phyloP scores from a whole-genome alignment of 306 rosid genomes.

The Vigna reflexopilosa region DNA sequence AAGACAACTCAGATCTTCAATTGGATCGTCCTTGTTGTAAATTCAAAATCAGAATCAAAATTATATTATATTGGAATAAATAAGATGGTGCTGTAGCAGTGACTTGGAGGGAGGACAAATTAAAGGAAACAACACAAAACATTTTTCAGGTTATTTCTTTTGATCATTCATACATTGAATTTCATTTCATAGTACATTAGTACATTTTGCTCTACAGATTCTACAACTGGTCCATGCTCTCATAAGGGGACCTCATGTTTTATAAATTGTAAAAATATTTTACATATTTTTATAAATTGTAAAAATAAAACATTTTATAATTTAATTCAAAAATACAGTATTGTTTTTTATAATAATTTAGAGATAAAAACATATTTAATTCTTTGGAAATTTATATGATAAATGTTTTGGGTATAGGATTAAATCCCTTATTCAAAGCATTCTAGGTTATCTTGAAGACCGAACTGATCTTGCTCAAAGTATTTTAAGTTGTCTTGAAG shows the following conservation, averaged over 20 bases:
- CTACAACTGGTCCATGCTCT: neutral
- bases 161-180: neutral
- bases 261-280: too few species aligned
- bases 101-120: neutral
- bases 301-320: too few species aligned
- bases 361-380: too few species aligned
- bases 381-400: too few species aligned
- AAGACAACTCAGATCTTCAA: slow-evolving; percentile 35
- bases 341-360: too few species aligned
- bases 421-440: too few species aligned
- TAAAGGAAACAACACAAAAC: neutral
- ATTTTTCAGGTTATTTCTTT: neutral
- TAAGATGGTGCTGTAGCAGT: neutral
- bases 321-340: too few species aligned
- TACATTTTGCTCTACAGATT: neutral
- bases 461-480: too few species aligned
- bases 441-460: too few species aligned
- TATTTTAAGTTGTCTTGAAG: too few species aligned
- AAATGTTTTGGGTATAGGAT: too few species aligned
- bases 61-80: neutral
- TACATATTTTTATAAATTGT: too few species aligned
- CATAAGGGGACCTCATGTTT: neutral
- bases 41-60: neutral
- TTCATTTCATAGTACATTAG: neutral
- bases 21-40: neutral